Evolutionary conservation across 768 basidiomycete species (phyloP).

Genomic region (Mycena belliarum): DNA sequence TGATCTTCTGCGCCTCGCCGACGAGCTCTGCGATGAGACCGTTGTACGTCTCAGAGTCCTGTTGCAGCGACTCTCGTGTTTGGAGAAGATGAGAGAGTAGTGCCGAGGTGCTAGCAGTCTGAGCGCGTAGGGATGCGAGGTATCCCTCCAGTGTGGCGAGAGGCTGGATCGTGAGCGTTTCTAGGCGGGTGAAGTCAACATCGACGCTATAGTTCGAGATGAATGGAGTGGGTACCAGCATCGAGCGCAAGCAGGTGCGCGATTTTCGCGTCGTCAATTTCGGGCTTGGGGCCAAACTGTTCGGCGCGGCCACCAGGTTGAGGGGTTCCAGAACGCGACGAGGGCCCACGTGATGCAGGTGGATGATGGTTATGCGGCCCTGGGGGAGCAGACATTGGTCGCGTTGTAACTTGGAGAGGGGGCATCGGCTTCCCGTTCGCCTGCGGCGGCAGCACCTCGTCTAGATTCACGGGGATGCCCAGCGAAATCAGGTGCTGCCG

Average conservation of each 20-base stretch:
- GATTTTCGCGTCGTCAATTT: conserved; percentile 67
- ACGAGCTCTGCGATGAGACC: conserved; percentile 89
- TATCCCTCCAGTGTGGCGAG: conserved; percentile 64
- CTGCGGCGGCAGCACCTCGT: conserved; percentile 68
- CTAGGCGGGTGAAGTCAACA: conserved; percentile 38
- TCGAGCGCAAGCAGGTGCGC: conserved; percentile 65
- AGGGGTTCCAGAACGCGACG: conserved; percentile 55
- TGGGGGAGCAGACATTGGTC: conserved; percentile 81
- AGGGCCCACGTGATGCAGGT: conserved; percentile 31
- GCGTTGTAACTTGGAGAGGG: conserved; percentile 77
- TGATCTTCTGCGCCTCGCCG: conserved; percentile 86
- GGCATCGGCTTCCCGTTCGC: conserved; percentile 69
- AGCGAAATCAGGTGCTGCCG: conserved; percentile 89
- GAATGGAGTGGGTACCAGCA: conserved; percentile 46
- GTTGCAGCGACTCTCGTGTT: conserved; percentile 76
- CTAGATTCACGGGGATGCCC: conserved; percentile 92
- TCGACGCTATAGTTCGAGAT: background rate
- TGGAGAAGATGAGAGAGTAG: conserved; percentile 83
- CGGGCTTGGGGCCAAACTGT: conserved; percentile 76
- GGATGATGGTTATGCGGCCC: conserved; percentile 54
- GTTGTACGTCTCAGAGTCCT: conserved; percentile 89
- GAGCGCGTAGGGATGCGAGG: conserved; percentile 64
- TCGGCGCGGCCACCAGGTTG: conserved; percentile 40
- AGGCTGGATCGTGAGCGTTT: conserved; percentile 71
- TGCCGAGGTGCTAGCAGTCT: conserved; percentile 75